Conservation (phyloP, 1,139 yeast species). For the Lodderomyces oxycetoniae region DNA sequence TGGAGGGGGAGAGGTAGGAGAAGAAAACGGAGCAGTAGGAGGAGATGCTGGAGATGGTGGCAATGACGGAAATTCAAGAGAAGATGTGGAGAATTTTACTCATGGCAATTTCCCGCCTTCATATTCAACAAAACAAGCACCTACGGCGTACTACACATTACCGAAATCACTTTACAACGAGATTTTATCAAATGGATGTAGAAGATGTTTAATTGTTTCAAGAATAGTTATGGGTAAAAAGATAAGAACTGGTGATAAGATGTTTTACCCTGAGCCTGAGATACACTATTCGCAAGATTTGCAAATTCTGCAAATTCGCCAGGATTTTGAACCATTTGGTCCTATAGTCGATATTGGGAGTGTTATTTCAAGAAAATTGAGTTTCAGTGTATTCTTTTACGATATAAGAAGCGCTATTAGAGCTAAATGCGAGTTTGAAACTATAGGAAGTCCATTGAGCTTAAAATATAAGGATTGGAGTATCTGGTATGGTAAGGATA, state of each 20-base stretch:
- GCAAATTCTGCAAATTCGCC: conserved; percentile 28
- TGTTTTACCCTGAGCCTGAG: conserved; percentile 32
- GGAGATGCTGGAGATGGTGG: conserved; percentile 1
- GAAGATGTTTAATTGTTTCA: conserved; percentile 33
- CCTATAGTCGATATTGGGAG: conserved; percentile 61
- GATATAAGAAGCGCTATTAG: conserved; percentile 60
- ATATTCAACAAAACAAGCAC: not conserved
- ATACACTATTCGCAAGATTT: conserved; percentile 29
- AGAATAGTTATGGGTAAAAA: conserved; percentile 24
- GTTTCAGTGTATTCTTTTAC: conserved; percentile 58
- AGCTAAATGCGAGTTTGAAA: conserved; percentile 49
- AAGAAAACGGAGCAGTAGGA: not conserved
- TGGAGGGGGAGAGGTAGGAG: not conserved
- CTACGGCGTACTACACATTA: conserved; percentile 15
- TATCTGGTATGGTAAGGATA: conserved; percentile 64
- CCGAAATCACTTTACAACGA: conserved; percentile 28
- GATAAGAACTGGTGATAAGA: conserved; percentile 15
- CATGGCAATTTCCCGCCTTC: conserved; percentile 2
- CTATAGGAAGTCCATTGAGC: conserved; percentile 32
- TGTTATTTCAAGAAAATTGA: conserved; percentile 58
- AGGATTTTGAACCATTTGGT: conserved; percentile 57
- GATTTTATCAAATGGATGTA: conserved; percentile 25
- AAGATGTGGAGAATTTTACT: conserved; percentile 12
- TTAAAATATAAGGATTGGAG: conserved; percentile 57
- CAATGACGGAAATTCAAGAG: too few relatives aligned